Conservation (phyloP, 768 basidiomycete species). For the Naganishia kalamii region DNA sequence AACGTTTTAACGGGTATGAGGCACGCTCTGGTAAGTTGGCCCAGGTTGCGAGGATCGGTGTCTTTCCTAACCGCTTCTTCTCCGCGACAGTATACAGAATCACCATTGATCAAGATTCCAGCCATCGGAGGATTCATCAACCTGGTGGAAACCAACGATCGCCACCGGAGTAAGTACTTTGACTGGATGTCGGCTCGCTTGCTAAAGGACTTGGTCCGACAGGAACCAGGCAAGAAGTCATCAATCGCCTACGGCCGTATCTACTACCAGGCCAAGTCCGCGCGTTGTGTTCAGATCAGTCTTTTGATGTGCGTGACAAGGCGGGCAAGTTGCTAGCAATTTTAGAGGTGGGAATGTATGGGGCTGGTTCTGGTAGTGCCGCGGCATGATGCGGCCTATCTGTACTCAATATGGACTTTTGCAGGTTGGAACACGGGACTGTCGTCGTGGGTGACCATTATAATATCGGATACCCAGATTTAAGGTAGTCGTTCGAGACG, state of each 20-base stretch:
- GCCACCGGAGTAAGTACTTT: slow-evolving; percentile 19
- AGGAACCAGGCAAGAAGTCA: slow-evolving; percentile 21
- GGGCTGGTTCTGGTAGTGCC: background rate
- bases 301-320: slow-evolving; percentile 24
- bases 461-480: too few species aligned
- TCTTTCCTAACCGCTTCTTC: background rate
- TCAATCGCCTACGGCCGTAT: slow-evolving; percentile 18
- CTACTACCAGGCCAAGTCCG: slow-evolving; percentile 13
- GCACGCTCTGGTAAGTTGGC: slow-evolving; percentile 16
- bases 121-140: slow-evolving; percentile 22
- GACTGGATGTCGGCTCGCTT: too few species aligned
- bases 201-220: background rate
- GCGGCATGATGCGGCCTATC: background rate
- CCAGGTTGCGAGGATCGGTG: background rate
- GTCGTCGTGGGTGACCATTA: too few species aligned
- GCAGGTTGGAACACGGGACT: too few species aligned
- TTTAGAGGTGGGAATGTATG: slow-evolving; percentile 14
- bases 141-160: slow-evolving; percentile 25
- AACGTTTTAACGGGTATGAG: slow-evolving; percentile 17
- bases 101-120: slow-evolving; percentile 22
- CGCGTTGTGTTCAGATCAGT: slow-evolving; percentile 10
- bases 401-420: background rate
- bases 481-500: too few species aligned
- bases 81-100: slow-evolving; percentile 10
- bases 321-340: slow-evolving; percentile 18